Percentiles rank a stretch among this genome's conserved stretches.
Evolutionary conservation across 2,329 filamentous ascomycete genomes (phyloP).

Genomic region (Decorospora gaudefroyi): DNA sequence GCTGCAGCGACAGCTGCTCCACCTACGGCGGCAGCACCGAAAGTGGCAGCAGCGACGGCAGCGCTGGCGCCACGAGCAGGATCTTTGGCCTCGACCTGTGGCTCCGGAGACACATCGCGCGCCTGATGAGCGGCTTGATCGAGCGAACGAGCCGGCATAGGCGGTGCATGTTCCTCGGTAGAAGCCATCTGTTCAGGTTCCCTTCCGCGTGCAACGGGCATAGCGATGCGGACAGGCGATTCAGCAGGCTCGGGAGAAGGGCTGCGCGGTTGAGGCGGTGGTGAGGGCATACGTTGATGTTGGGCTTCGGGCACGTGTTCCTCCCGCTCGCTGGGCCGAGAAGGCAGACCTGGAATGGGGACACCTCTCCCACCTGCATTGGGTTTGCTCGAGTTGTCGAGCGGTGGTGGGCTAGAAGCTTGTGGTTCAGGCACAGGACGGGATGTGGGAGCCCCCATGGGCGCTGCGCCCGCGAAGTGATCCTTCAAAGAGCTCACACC

Average conservation of each 20-base stretch:
- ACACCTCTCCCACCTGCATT: conserved; percentile 66
- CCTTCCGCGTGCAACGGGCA: conserved; percentile 74
- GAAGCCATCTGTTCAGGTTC: conserved; percentile 57
- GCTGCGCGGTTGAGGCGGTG: conserved; percentile 49
- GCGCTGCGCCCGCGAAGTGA: conserved; percentile 76
- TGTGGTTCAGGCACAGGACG: conserved; percentile 48
- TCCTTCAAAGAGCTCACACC: conserved; percentile 77
- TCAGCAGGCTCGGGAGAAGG: conserved; percentile 59
- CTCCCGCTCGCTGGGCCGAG: conserved; percentile 57
- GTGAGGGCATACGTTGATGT: conserved; percentile 52
- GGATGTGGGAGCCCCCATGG: conserved; percentile 56
- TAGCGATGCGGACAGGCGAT: conserved; percentile 83
- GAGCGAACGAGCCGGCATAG: conserved; percentile 67
- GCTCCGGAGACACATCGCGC: conserved; percentile 67
- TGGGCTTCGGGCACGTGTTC: conserved; percentile 60
- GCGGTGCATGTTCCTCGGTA: conserved; percentile 56
- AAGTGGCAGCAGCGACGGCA: conserved; percentile 52
- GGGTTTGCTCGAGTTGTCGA: conserved; percentile 70
- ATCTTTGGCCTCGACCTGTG: conserved; percentile 61
- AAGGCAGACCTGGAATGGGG: conserved; percentile 76
- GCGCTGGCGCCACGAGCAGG: conserved; percentile 59
- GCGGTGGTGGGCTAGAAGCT: conserved; percentile 62
- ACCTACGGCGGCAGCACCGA: conserved; percentile 50
- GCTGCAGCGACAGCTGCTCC: conserved; percentile 51
- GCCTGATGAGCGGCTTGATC: conserved; percentile 66